These are phyloP conservation scores for Clonostachys rhizophaga DNA, from an alignment of 2,329 filamentous ascomycete species.

Conservation along the genomic window DNA sequence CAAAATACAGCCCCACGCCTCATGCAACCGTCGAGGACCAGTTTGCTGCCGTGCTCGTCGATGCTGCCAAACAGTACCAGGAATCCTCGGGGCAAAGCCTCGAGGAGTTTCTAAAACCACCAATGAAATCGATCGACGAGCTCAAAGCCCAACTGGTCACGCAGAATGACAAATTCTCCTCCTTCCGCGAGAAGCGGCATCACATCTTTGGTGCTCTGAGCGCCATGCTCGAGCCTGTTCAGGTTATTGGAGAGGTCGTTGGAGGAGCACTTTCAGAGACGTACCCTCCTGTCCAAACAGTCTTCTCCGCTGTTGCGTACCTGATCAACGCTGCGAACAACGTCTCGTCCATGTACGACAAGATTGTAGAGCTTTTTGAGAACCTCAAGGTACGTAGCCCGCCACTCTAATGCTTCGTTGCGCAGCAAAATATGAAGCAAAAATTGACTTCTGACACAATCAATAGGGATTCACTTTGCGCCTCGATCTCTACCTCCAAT, in stretches of 20 bases:
- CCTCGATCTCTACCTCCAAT: conserved; percentile 31
- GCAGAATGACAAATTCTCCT: conserved; percentile 26
- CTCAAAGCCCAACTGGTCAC: conserved; percentile 20
- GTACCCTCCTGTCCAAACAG: conserved; percentile 32
- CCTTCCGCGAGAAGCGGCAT: conserved; percentile 27
- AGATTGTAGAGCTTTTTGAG: conserved; percentile 36
- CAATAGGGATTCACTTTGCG: conserved; percentile 33
- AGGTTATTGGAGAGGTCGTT: conserved; percentile 30
- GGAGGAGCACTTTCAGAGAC: conserved; percentile 26
- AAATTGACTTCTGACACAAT: conserved; percentile 1
- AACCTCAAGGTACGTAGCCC: conserved; percentile 23
- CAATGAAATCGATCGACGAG: conserved; percentile 22
- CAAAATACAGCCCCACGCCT: no score
- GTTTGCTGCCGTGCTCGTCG: conserved; percentile 21
- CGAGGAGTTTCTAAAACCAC: conserved; percentile 22
- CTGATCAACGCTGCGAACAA: conserved; percentile 36
- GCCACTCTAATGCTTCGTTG: neutral
- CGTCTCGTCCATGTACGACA: conserved; percentile 37
- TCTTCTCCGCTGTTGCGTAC: conserved; percentile 36
- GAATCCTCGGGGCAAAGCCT: conserved; percentile 18
- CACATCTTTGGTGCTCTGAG: conserved; percentile 24
- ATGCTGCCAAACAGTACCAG: conserved; percentile 23
- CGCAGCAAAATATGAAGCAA: neutral
- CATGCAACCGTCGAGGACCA: conserved; percentile 4
- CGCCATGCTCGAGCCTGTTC: conserved; percentile 25